Evolutionary conservation across 306 rosid species (phyloP), one percentile per base, ranked within the genome.

Genomic region (Benincasa hispida): DNA sequence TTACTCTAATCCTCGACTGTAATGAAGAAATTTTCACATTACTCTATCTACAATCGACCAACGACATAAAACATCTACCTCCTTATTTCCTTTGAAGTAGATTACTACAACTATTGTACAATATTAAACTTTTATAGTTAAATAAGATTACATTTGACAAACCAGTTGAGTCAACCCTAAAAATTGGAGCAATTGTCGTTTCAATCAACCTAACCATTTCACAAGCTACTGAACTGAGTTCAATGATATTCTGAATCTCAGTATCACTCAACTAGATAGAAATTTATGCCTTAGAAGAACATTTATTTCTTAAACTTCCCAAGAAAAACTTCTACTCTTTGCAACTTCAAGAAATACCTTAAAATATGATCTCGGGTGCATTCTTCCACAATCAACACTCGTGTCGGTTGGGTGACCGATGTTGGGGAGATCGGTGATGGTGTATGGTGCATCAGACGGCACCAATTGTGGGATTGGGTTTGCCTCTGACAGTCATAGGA

Each of bases 161-260:
- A 79, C 96, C 96, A 30, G 72, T 76, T 51, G 83, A 80, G 85
- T 89, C 89, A 78, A 90, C 93, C 48, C 92, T 95, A 25, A 93
- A 93, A 79, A 93, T 91, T 2, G 96, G 98, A 72, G 84, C 89
- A 4, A 88, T 84, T 27, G 98, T 95, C 34, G 98, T 89, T 80
- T 93, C 98, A 59, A 93, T 93, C 82, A 93, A 65, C 74, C 88
- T 93, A 78, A 84, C 96, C 96, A 92, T 91, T 86, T 92, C 96
- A 70, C 87, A 84, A 30, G 96, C 87, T 78, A 83, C 91, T 18
- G 94, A 89, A 77, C 91, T 84, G 80, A 92, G 86, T 81, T 87
- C 96, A 58, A 85, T 4, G 17, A 72, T 10, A 45, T 76, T 83
- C 63, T 39, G 87, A 18, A 56, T 41, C 68, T 79, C 73, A 62